Base-by-base conservation (phyloP, 768 basidiomycete genomes). In the Candolleomyces efflorescens region DNA sequence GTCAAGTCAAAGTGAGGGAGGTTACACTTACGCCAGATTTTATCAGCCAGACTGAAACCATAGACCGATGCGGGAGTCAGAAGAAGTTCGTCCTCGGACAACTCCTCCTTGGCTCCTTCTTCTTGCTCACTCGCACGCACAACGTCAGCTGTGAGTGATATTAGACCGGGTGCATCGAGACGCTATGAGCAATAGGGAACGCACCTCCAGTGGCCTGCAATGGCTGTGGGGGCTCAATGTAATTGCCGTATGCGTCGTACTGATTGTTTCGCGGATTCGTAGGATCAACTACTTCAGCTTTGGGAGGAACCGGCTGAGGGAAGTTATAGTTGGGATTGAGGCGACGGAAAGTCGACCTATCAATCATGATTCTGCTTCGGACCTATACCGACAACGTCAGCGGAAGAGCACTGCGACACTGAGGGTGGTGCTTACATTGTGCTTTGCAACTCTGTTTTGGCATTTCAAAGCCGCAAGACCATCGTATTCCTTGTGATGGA, bases 21-120 rank as follows among this genome's bases (percentile, higher is more conserved):
- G 15, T 22, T 48, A 5, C 0, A 75, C 82, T 61, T 64, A 84
- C 83, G 67, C 84, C 84, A 85, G 5, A 75, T 62, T 67, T 86
- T 86, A 58, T 83, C 83, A 5, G 69, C 61, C 47, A 87, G 68
- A 67, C 84, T 84, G 68, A 87, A 89, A 0, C 84, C 85, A 59
- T 82, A 82, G 2, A 86, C 78, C 38, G 82, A 73, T 0, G 82
- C 78, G 0, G 85, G 74, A 0, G 84, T 74, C 3, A 89, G 68
- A 26, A 86, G 69, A 17, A 86, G 69, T 38, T 84, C 79, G 20
- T 83, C 80, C 3, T 83, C 80, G 0, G 73, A 71, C 37, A 85
- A 63, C 27, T 81, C 74, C 5, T 69, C 66, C 2, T 72, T 61
- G 17, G 66, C 15, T 9, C 67, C 65, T 9, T 69, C 68, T 32